These are phyloP conservation scores for Pinus tabuliformis DNA, from an alignment of 75 land plant genomes.

Conservation along the genomic window DNA sequence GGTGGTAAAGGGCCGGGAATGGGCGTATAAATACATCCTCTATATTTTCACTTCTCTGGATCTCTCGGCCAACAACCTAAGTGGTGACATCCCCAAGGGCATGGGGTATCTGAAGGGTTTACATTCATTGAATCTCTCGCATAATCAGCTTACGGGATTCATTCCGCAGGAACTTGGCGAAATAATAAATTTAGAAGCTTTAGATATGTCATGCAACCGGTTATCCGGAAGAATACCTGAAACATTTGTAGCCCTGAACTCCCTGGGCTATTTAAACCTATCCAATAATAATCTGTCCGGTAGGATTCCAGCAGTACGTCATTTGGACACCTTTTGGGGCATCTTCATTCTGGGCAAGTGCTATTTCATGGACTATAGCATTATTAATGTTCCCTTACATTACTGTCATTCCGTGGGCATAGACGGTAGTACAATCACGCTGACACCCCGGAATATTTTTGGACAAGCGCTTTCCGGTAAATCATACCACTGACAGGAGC, in stretches of 20 bases:
- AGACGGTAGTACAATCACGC: no score
- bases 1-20: neutral
- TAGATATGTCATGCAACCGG: constrained; percentile 11
- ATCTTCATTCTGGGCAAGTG: neutral
- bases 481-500: no score
- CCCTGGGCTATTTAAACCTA: constrained; percentile 1
- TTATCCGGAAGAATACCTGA: neutral
- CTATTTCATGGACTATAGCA: no score
- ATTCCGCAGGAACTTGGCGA: constrained; percentile 8
- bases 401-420: no score
- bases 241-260: neutral
- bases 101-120: constrained; percentile 1
- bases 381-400: no score
- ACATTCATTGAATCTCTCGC: neutral
- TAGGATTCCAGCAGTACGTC: neutral
- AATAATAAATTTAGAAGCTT: neutral
- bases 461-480: no score
- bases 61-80: constrained; percentile 5
- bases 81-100: constrained; percentile 6
- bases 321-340: constrained; percentile 7
- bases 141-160: constrained; percentile 2
- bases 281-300: constrained; percentile 11
- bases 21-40: neutral
- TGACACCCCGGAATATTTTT: no score
- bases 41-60: neutral